A percentile compares a stretch with the other conserved stretches of the same genome.
Evolutionary conservation across 2,329 filamentous ascomycete species (phyloP).

Genomic region (Cladosporium phlei): DNA sequence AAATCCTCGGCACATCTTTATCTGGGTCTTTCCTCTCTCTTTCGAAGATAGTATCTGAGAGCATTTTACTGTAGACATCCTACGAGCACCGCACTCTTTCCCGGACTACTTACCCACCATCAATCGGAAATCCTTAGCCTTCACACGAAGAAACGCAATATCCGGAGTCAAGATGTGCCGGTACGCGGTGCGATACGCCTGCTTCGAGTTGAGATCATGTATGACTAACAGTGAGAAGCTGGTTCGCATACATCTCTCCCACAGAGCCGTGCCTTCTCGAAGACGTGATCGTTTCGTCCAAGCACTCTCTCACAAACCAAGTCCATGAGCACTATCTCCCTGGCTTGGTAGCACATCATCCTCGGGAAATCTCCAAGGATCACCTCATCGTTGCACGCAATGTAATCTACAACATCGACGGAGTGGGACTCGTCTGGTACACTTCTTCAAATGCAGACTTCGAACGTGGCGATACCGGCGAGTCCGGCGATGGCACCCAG

Average conservation of each 20-base stretch:
- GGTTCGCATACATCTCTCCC: constrained; percentile 53
- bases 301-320: constrained; percentile 43
- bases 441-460: constrained; percentile 42
- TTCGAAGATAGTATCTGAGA: too few relatives aligned
- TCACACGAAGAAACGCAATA: too few relatives aligned
- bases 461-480: constrained; percentile 26
- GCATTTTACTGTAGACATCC: too few relatives aligned
- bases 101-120: too few relatives aligned
- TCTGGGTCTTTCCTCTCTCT: too few relatives aligned
- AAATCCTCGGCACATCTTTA: too few relatives aligned
- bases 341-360: constrained; percentile 47
- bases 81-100: too few relatives aligned
- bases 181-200: constrained; percentile 18
- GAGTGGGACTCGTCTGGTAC: constrained; percentile 53
- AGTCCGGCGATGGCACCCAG: constrained; percentile 25
- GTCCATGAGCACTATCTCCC: constrained; percentile 52
- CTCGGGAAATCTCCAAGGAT: constrained; percentile 39
- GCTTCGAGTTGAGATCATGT: not conserved
- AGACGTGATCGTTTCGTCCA: constrained; percentile 48
- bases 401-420: constrained; percentile 52
- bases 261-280: constrained; percentile 51
- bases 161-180: constrained; percentile 34
- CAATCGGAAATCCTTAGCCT: too few relatives aligned
- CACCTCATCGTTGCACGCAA: constrained; percentile 47
- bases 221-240: constrained; percentile 40